Evolutionary conservation across 1,139 yeast species (phyloP).

Genomic region (Debaryomyces subglobosus): DNA sequence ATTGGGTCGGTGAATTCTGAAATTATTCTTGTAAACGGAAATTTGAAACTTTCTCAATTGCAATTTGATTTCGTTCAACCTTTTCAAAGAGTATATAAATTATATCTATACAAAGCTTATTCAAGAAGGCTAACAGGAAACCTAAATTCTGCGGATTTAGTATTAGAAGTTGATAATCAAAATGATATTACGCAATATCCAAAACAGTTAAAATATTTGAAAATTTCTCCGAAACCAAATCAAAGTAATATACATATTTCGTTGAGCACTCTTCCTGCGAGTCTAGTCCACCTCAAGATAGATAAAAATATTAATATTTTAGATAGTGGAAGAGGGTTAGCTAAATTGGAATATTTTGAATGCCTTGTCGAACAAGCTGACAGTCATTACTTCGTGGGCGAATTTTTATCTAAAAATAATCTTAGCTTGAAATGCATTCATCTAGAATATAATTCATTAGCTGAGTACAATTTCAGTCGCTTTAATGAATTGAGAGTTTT

Average conservation of each 20-base stretch:
- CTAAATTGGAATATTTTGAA: conserved; percentile 4
- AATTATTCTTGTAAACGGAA: conserved; percentile 1
- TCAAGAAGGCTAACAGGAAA: background rate
- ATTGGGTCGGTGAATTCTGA: background rate
- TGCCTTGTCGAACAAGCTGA: background rate
- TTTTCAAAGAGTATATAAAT: background rate
- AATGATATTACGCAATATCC: background rate
- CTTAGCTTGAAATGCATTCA: background rate
- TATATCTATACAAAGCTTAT: background rate
- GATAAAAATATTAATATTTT: background rate
- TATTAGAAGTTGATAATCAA: background rate
- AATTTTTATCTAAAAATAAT: background rate
- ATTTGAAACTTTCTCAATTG: background rate
- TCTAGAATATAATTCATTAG: conserved; percentile 1
- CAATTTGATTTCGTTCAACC: background rate
- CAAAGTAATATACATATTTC: background rate
- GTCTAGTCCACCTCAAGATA: conserved; percentile 1
- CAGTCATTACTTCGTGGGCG: background rate
- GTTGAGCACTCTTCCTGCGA: background rate
- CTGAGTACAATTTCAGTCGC: background rate
- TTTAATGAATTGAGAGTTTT: background rate
- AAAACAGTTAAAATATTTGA: background rate
- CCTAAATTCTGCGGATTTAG: background rate
- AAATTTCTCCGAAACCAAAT: background rate
- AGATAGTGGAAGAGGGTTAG: background rate